These are phyloP conservation scores for Lasiosphaeria hispida DNA, from an alignment of 495 filamentous ascomycete species.

Conservation along the genomic window DNA sequence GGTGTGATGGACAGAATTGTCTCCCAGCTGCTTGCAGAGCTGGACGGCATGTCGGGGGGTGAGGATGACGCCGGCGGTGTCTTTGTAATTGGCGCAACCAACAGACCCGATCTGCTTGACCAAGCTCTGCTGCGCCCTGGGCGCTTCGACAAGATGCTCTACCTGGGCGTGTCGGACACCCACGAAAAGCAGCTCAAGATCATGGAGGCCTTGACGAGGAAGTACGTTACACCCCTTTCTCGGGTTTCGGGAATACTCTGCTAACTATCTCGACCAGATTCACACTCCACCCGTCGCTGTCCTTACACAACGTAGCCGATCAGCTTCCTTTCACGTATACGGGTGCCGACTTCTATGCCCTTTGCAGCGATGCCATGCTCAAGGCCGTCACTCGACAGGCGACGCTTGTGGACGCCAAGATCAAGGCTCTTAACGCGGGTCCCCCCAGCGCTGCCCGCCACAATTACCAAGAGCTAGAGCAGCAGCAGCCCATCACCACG, in stretches of 20 bases:
- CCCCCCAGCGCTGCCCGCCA: slow-evolving; percentile 15
- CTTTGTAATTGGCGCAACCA: slow-evolving; percentile 97
- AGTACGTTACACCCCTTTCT: slow-evolving; percentile 54
- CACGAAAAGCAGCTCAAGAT: slow-evolving; percentile 96
- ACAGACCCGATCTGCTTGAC: slow-evolving; percentile 90
- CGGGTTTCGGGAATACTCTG: neutral
- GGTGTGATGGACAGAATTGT: slow-evolving; percentile 99
- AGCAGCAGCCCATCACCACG: slow-evolving; percentile 57
- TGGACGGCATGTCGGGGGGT: slow-evolving; percentile 96
- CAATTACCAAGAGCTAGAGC: slow-evolving; percentile 1
- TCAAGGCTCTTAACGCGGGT: slow-evolving; percentile 57
- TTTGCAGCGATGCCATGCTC: slow-evolving; percentile 97
- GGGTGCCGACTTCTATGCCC: slow-evolving; percentile 92
- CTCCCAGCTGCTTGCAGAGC: slow-evolving; percentile 87
- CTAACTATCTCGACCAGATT: slow-evolving; percentile 54
- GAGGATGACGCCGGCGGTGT: slow-evolving; percentile 81
- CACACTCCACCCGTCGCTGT: slow-evolving; percentile 71
- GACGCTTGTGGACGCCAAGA: slow-evolving; percentile 77
- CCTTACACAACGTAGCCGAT: slow-evolving; percentile 70
- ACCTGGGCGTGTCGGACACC: slow-evolving; percentile 91
- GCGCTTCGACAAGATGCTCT: slow-evolving; percentile 98
- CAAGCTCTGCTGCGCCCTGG: slow-evolving; percentile 87
- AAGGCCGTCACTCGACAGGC: slow-evolving; percentile 96
- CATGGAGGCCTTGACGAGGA: slow-evolving; percentile 88
- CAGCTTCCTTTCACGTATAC: slow-evolving; percentile 92